Base-by-base conservation (phyloP, 805 yeast species). In the Wickerhamiella parazyma region DNA sequence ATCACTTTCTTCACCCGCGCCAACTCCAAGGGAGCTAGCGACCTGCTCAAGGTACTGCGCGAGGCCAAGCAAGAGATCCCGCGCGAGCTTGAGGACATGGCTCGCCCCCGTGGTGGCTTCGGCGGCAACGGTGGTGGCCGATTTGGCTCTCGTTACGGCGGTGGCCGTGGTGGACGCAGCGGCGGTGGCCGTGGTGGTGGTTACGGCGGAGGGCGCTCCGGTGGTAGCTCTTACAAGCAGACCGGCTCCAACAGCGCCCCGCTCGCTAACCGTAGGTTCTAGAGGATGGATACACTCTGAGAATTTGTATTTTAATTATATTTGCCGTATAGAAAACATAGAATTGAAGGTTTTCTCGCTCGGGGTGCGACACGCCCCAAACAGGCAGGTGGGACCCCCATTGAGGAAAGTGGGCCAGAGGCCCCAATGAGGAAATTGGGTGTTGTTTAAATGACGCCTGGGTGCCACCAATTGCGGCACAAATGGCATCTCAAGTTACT, bases 61-160 rank as follows among this genome's bases (percentile, higher is more conserved):
- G 98, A 91, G 73, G 98, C 98, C 52, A 81, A 89, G 62, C 98
- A 91, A 68, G 72, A 74, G 48, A 68, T 91, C 55, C 93, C 94
- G 52, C 80, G 79, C 43, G 84, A 76, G 60, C 73, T 91, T 57
- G 71, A 72, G 60, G 78, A 75, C 61, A 78, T 76, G 68, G 84
- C 80, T 55, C 78, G 79, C 60, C 82, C 83, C 49, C 71, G 78
- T 46, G 78, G 80, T 53, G 76, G 84, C 53, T 77, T 80, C 53
- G 71, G 76, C 39, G 63, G 59, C 40, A 69, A 80, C 49, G 73
- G 83, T 42, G 73, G 82, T 48, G 66, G 77, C 49, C 31, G 26
- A 25, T 20, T 36, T 41, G 44, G 41, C 38, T 56, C 58, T 54
- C 62, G 71, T 33, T 55, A 64, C 50, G 69, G 76, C 34, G 42